phyloP scores from a whole-genome alignment of 169 alveolate species.

The Cardiosporidium cionae region DNA sequence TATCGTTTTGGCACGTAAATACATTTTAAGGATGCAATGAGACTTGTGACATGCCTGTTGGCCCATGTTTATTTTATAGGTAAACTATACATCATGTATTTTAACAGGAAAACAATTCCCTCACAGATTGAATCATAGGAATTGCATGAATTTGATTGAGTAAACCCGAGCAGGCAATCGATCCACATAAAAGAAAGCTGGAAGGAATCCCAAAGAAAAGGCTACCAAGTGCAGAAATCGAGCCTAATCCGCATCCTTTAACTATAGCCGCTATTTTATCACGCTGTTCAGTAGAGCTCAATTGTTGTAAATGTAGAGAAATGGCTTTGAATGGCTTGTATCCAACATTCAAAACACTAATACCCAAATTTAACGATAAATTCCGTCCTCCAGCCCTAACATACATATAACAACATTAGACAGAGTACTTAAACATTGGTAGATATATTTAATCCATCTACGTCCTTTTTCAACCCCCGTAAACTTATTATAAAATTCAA shows the following conservation, averaged over 20 bases:
- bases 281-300: not conserved
- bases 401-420: no score
- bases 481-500: no score
- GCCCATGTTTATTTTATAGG: no score
- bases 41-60: no score
- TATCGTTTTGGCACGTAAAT: no score
- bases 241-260: slow-evolving; percentile 3
- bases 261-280: slow-evolving; percentile 11
- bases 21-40: no score
- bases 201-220: slow-evolving; percentile 26
- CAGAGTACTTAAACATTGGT: no score
- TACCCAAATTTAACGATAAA: slow-evolving; percentile 18
- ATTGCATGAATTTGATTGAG: slow-evolving; percentile 33
- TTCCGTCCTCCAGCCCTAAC: slow-evolving; percentile 23
- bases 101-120: no score
- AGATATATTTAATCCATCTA: no score
- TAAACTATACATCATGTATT: no score
- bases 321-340: slow-evolving; percentile 17
- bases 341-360: slow-evolving; percentile 17
- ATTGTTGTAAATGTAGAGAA: slow-evolving; percentile 2
- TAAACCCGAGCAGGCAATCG: slow-evolving; percentile 22
- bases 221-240: slow-evolving; percentile 16
- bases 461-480: no score
- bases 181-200: slow-evolving; percentile 8
- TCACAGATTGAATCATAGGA: slow-evolving; percentile 29